Evolutionary conservation across 1,284 basidiomycete species (phyloP).

Genomic region (Austropuccinia psidii): DNA sequence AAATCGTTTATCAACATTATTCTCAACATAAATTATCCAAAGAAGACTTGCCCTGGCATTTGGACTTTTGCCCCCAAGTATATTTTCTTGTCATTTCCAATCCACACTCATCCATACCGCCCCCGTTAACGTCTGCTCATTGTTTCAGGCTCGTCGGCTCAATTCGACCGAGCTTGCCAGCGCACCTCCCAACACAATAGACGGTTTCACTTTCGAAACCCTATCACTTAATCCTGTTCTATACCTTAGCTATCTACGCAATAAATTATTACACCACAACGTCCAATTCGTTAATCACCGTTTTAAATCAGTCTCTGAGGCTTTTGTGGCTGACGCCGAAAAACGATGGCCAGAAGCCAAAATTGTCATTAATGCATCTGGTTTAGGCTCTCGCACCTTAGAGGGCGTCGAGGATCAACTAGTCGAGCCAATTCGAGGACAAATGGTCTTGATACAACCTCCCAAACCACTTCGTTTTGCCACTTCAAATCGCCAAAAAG

Average conservation of each 20-base stretch:
- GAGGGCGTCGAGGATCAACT: slow-evolving; percentile 2
- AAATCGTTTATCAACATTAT: slow-evolving; percentile 14
- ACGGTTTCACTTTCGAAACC: slow-evolving; percentile 9
- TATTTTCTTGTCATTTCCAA: not conserved
- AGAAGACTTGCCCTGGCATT: slow-evolving; percentile 23
- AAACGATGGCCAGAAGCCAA: not conserved
- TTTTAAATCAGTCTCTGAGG: slow-evolving; percentile 10
- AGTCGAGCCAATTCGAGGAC: slow-evolving; percentile 26
- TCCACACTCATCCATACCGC: too few relatives aligned
- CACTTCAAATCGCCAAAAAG: not conserved
- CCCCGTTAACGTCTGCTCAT: too few relatives aligned
- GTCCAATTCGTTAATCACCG: slow-evolving; percentile 25
- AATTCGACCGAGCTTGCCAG: not conserved
- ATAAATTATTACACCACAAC: not conserved
- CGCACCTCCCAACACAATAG: not conserved
- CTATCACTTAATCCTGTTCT: slow-evolving; percentile 14
- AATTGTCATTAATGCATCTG: slow-evolving; percentile 28
- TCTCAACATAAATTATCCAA: not conserved
- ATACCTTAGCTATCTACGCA: slow-evolving; percentile 6
- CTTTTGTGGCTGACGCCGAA: not conserved
- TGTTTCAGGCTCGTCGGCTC: slow-evolving; percentile 9
- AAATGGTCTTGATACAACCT: slow-evolving; percentile 2
- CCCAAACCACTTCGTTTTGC: slow-evolving; percentile 1
- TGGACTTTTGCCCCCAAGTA: slow-evolving; percentile 21
- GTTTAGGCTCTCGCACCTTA: slow-evolving; percentile 9